Evolutionary conservation across 176 grass and related monocot genomes (phyloP), one percentile per base, ranked within the genome.

Genomic region (Oryza rufipogon): DNA sequence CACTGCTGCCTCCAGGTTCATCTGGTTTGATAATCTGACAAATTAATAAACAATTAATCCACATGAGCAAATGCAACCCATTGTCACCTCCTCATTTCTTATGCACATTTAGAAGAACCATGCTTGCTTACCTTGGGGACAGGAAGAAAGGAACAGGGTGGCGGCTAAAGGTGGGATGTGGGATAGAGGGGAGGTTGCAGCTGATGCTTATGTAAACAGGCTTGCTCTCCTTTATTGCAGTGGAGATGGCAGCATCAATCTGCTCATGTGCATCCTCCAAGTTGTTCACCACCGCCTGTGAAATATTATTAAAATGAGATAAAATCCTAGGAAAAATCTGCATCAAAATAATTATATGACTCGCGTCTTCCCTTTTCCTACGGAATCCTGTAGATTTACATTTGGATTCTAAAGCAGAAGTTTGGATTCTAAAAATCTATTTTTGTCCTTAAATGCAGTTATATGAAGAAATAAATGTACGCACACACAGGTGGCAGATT

Each of bases 211-310:
- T 89, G 73, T 91, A 91, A 81, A 91, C 89, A 38, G 89, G 89
- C 13, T 91, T 91, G 81, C 89, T 91, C 70, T 91, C 86, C 76
- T 77, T 91, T 45, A 91, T 19, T 48, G 89, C 86, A n/a, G 89
- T 91, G 61, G 89, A 89, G 44, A 91, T 89, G 76, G 89, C 86
- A 38, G 49, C 81, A 71, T 91, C 89, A 32, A 91, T 91, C 71
- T 88, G 86, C 26, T 91, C 89, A 25, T 91, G 89, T 22, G 89
- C 89, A 71, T 91, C 89, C 45, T 91, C 89, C 86, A 91, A 85
- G 28, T 91, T 46, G 60, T 85, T 91, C 26, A 91, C 86, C 64
- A 91, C 89, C 14, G 89, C 89, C 89, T 91, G 71, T 60, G 15
- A 77, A 44, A 25, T 68, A 54, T 34, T 73, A 44, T 19, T 4